These are phyloP conservation scores for Tetragonia tetragonoides DNA, from an alignment of 148 eudicot species.

Conservation along the genomic window DNA sequence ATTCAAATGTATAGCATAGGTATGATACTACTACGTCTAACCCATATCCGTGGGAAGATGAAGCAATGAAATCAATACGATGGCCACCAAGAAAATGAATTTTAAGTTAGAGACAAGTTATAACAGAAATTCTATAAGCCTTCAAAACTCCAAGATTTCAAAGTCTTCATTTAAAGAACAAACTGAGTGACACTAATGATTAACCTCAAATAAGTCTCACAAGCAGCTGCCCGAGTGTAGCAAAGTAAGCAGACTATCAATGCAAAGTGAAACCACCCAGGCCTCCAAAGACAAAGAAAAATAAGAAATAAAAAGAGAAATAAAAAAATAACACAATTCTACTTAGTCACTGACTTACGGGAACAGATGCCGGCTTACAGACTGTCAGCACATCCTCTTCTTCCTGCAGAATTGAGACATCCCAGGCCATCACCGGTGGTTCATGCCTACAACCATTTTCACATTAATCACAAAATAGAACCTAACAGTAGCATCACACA, in stretches of 20 bases:
- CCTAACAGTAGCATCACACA: conserved; percentile 3
- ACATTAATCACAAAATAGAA: conserved; percentile 30
- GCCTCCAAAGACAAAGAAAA: not conserved
- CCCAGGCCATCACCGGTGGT: conserved; percentile 93
- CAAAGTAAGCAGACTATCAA: not conserved
- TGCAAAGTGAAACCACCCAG: not conserved
- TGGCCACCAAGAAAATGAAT: too few species aligned
- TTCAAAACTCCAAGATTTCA: not conserved
- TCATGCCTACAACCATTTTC: conserved; percentile 78
- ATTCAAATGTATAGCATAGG: not conserved
- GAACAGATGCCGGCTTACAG: conserved; percentile 91
- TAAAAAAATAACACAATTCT: not conserved
- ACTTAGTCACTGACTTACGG: conserved; percentile 49
- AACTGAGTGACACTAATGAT: not conserved
- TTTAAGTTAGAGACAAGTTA: not conserved
- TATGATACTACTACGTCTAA: not conserved
- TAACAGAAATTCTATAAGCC: too few species aligned
- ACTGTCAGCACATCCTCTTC: conserved; percentile 79
- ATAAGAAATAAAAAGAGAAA: not conserved
- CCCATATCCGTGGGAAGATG: not conserved
- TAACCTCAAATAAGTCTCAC: too few species aligned
- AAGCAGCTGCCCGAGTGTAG: not conserved
- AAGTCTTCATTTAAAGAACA: not conserved
- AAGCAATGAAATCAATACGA: not conserved
- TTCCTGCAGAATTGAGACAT: conserved; percentile 66